Conservation (phyloP, 2,329 filamentous ascomycete genomes). For the Aspergillus thermomutatus region DNA sequence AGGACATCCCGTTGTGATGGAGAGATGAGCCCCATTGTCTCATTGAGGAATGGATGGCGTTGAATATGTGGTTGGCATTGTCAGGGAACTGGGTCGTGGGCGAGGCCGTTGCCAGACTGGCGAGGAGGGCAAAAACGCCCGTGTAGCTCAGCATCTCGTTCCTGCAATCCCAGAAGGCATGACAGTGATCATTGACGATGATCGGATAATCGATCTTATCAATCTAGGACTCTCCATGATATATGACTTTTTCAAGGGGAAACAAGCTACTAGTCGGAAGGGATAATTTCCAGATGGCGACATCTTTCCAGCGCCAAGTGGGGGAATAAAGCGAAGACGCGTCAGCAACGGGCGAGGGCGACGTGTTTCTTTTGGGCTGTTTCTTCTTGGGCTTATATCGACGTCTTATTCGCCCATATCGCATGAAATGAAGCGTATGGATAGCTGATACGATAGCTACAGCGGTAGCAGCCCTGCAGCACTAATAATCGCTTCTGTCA, state of each 20-base stretch:
- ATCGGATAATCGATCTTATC: neutral
- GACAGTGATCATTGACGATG: neutral
- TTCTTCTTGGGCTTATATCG: neutral
- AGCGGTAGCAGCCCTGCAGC: no score
- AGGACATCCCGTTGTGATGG: slow-evolving; percentile 72
- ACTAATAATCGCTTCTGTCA: no score
- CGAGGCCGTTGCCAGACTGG: neutral
- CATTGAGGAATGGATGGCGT: slow-evolving; percentile 67
- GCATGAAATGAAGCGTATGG: neutral
- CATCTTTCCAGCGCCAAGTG: neutral
- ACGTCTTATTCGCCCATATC: neutral
- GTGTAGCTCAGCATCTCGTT: neutral
- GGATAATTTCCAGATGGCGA: neutral
- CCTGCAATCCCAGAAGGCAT: no score
- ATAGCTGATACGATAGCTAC: neutral
- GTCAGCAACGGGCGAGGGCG: neutral
- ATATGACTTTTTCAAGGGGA: neutral
- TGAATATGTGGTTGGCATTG: slow-evolving; percentile 68
- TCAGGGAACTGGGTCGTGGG: neutral
- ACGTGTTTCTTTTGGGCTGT: no score
- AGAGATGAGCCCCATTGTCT: slow-evolving; percentile 71
- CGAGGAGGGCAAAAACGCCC: neutral
- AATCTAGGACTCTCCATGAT: no score
- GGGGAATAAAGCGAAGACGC: neutral
- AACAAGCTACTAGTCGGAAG: neutral